Evolutionary conservation across 2,329 filamentous ascomycete species (phyloP).

Genomic region (Nigrospora oryzae): DNA sequence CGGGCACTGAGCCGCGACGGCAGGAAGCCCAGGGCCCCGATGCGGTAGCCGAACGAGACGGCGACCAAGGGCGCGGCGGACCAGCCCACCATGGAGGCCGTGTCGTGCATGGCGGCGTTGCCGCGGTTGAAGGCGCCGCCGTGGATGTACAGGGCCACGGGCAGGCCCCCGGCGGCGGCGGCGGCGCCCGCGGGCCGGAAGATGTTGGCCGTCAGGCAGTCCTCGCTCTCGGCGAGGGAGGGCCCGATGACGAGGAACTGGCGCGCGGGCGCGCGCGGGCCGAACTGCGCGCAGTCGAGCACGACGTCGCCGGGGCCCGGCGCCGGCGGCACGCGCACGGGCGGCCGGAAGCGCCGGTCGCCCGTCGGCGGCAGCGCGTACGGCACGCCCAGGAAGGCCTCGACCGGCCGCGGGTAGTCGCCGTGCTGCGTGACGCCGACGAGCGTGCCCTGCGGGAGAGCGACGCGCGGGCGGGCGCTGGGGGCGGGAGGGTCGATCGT

Average conservation of each 20-base stretch:
- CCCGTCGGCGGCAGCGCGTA: constrained; percentile 38
- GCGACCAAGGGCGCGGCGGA: constrained; percentile 33
- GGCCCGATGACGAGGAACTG: constrained; percentile 10
- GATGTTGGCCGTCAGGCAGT: constrained; percentile 17
- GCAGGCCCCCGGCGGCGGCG: constrained; percentile 13
- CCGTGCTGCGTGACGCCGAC: constrained; percentile 13
- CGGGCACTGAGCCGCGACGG: constrained; percentile 37
- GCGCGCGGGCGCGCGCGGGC: constrained; percentile 12
- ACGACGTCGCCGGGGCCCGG: constrained; percentile 10
- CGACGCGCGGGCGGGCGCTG: constrained; percentile 6
- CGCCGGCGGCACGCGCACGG: constrained; percentile 17
- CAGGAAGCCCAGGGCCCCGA: constrained; percentile 54
- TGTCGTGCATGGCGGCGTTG: constrained; percentile 32
- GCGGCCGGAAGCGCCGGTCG: constrained; percentile 33
- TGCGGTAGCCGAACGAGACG: constrained; percentile 41
- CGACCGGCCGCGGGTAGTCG: constrained; percentile 15
- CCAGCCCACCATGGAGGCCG: constrained; percentile 42
- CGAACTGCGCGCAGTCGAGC: constrained; percentile 14
- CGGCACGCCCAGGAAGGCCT: constrained; percentile 38
- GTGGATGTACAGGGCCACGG: constrained; percentile 33
- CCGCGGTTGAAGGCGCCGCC: constrained; percentile 37
- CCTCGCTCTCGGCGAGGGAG: constrained; percentile 11
- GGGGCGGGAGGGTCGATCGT: not conserved
- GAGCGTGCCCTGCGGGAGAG: constrained; percentile 10
- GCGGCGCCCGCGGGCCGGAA: constrained; percentile 10